Evolutionary conservation across 2,329 filamentous ascomycete species (phyloP).

Genomic region (Ascocoryne sarcoides): DNA sequence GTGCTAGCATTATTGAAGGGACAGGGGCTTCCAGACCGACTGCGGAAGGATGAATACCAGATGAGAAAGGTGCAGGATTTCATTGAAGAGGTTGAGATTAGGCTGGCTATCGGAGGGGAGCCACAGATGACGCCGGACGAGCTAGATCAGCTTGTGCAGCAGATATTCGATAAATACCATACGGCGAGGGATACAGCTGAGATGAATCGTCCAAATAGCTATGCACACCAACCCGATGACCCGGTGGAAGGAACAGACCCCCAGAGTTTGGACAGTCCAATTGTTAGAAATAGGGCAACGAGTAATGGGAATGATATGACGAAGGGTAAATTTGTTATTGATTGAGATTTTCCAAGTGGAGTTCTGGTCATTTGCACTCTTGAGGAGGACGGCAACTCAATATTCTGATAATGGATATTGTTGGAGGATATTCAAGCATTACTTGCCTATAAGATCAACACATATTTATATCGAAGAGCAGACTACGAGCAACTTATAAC

Average conservation of each 20-base stretch:
- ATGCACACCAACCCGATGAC: slow-evolving; percentile 18
- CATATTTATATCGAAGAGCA: too few species aligned
- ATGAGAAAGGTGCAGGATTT: slow-evolving; percentile 42
- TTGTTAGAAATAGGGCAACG: slow-evolving; percentile 2
- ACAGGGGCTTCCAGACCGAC: slow-evolving; percentile 39
- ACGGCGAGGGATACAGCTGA: slow-evolving; percentile 22
- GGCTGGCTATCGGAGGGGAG: slow-evolving; percentile 27
- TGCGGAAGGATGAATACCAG: slow-evolving; percentile 38
- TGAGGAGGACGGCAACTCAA: too few species aligned
- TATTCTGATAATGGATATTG: too few species aligned
- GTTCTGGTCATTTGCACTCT: too few species aligned
- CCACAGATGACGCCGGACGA: slow-evolving; percentile 13
- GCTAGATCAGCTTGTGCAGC: slow-evolving; percentile 16
- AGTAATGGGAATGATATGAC: not conserved
- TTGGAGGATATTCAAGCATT: too few species aligned
- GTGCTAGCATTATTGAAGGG: slow-evolving; percentile 47
- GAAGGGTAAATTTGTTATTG: slow-evolving; percentile 10
- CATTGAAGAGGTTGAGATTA: slow-evolving; percentile 45
- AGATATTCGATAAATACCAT: slow-evolving; percentile 22
- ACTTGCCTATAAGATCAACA: too few species aligned
- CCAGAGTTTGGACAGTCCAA: not conserved
- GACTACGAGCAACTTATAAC: too few species aligned
- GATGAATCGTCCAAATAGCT: slow-evolving; percentile 21
- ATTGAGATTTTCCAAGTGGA: too few species aligned
- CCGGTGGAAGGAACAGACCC: not conserved